Evolutionary conservation across 2,329 filamentous ascomycete species (phyloP).

Genomic region (Arthrocladium fulminans): DNA sequence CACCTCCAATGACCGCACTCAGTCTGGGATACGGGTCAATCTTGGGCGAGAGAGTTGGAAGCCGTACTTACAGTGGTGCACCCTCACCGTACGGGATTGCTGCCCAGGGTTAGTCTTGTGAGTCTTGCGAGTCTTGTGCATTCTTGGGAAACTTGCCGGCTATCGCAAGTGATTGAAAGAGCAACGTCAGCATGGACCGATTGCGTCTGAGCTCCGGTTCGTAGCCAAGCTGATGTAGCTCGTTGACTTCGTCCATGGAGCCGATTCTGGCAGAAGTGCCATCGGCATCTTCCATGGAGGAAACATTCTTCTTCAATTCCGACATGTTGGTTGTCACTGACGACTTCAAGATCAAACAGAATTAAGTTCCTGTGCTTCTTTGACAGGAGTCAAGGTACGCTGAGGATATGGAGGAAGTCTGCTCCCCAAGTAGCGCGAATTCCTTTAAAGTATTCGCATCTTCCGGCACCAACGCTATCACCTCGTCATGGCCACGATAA

Average conservation of each 20-base stretch:
- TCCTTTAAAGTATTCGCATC: not conserved
- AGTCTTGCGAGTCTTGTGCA: no score
- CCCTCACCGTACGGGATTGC: slow-evolving; percentile 39
- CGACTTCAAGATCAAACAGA: not conserved
- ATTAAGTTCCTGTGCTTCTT: no score
- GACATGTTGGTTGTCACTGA: not conserved
- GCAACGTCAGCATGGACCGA: slow-evolving; percentile 50
- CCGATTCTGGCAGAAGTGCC: slow-evolving; percentile 24
- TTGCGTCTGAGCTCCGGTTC: slow-evolving; percentile 50
- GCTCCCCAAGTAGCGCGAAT: not conserved
- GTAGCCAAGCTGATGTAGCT: slow-evolving; percentile 46
- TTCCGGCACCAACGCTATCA: not conserved
- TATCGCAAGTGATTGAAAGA: slow-evolving; percentile 54
- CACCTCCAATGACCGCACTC: slow-evolving; percentile 38
- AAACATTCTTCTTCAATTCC: slow-evolving; percentile 1
- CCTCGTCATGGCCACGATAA: not conserved
- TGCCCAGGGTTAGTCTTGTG: no score
- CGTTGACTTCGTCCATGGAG: slow-evolving; percentile 25
- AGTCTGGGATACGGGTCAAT: slow-evolving; percentile 16
- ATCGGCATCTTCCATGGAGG: not conserved
- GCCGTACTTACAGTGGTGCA: slow-evolving; percentile 35
- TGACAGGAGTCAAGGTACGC: no score
- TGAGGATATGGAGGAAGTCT: not conserved
- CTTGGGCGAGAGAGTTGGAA: slow-evolving; percentile 30
- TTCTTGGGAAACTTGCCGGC: no score